Conservation (phyloP, 2,329 filamentous ascomycete genomes). For the Akanthomyces lecanii region DNA sequence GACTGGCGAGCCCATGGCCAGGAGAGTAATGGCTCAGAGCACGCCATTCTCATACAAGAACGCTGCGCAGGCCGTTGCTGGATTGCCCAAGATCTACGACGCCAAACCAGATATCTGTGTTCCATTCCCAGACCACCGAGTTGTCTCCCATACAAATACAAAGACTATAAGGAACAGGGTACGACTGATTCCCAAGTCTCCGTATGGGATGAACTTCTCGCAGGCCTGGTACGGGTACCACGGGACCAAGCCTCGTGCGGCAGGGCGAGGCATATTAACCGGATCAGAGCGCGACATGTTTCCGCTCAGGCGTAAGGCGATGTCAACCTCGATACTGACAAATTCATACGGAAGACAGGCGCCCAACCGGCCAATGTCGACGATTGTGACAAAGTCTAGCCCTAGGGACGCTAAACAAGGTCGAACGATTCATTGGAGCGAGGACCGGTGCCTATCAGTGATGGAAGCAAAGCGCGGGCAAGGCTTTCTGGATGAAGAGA, state of each 20-base stretch:
- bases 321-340: conserved; percentile 32
- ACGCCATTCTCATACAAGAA: conserved; percentile 60
- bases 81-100: conserved; percentile 62
- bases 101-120: conserved; percentile 59
- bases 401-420: conserved; percentile 55
- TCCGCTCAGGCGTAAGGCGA: conserved; percentile 35
- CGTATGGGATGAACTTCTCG: conserved; percentile 49
- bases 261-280: conserved; percentile 31
- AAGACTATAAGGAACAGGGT: conserved; percentile 43
- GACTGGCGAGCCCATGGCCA: conserved; percentile 57
- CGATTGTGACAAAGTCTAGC: conserved; percentile 53
- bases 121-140: conserved; percentile 63
- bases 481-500: conserved; percentile 65
- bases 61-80: conserved; percentile 48
- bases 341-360: conserved; percentile 50
- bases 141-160: conserved; percentile 37
- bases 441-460: conserved; percentile 58
- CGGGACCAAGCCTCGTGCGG: conserved; percentile 17
- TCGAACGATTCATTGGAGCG: conserved; percentile 58
- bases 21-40: conserved; percentile 34
- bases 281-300: conserved; percentile 38
- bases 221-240: conserved; percentile 39
- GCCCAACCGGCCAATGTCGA: conserved; percentile 53
- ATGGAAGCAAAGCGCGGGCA: conserved; percentile 67
- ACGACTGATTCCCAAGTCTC: conserved; percentile 54